Percentiles rank a stretch among this genome's conserved stretches.
Conservation (phyloP, 768 basidiomycete species). For the Lactifluus rugatus region DNA sequence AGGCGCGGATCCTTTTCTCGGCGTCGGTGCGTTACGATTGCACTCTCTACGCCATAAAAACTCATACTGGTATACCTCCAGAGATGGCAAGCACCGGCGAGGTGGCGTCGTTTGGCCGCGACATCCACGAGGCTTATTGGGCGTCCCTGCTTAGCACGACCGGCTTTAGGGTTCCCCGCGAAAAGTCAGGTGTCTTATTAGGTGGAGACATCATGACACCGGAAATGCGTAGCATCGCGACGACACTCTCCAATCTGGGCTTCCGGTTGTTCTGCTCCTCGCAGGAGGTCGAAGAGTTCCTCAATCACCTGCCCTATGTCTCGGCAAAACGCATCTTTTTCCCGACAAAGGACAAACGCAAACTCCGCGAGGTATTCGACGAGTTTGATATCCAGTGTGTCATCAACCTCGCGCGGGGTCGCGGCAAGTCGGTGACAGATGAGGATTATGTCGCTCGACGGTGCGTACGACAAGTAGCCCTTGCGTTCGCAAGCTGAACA, state of each 20-base stretch:
- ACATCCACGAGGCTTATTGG: conserved; percentile 95
- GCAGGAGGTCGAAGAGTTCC: conserved; percentile 62
- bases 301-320: conserved; percentile 73
- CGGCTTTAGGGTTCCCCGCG: conserved; percentile 85
- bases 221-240: conserved; percentile 78
- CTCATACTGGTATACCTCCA: conserved; percentile 24
- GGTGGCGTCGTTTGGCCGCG: conserved; percentile 90
- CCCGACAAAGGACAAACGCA: conserved; percentile 94
- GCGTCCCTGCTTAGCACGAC: conserved; percentile 89
- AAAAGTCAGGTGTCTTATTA: conserved; percentile 79
- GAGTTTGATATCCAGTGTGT: conserved; percentile 93
- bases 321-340: conserved; percentile 85
- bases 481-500: not conserved
- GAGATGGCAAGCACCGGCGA: conserved; percentile 99
- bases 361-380: conserved; percentile 86
- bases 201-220: conserved; percentile 86
- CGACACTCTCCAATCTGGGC: conserved; percentile 70
- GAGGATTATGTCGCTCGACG: conserved; percentile 95
- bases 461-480: conserved; percentile 31
- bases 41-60: not conserved
- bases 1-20: conserved; percentile 94
- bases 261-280: conserved; percentile 95
- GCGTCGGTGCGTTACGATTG: conserved; percentile 58
- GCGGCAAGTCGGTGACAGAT: conserved; percentile 68
- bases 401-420: conserved; percentile 79